A percentile compares a stretch with the other conserved stretches of the same genome.
These are phyloP conservation scores for Dendrobium huoshanense DNA, from an alignment of 106 monocot species.

Conservation along the genomic window DNA sequence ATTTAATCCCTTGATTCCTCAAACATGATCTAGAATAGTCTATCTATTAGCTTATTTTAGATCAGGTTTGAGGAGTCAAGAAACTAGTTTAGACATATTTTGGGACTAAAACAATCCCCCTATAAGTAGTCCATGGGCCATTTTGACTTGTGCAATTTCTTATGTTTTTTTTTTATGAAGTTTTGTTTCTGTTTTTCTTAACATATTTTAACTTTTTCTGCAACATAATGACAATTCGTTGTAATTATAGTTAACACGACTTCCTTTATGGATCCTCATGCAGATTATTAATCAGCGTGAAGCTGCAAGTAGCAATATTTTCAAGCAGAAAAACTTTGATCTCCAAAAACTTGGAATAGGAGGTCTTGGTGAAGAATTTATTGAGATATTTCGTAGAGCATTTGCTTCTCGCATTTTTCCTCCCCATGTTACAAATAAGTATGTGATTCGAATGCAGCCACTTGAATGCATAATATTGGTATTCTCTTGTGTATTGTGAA, in stretches of 20 bases:
- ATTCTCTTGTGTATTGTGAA: background rate
- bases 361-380: conserved; percentile 86
- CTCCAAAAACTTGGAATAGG: conserved; percentile 92
- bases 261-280: conserved; percentile 10
- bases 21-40: no score
- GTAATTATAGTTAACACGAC: background rate
- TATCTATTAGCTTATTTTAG: no score
- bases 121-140: no score
- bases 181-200: background rate
- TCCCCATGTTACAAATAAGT: conserved; percentile 85
- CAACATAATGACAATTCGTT: background rate
- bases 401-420: conserved; percentile 98
- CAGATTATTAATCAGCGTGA: conserved; percentile 7
- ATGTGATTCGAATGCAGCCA: conserved; percentile 2
- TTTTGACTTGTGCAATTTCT: background rate
- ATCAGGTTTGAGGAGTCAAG: no score
- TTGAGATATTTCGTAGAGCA: conserved; percentile 92
- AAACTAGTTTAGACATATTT: no score
- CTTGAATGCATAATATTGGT: background rate
- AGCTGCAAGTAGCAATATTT: conserved; percentile 71
- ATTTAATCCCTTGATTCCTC: no score
- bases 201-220: background rate
- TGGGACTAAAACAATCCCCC: no score
- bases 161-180: background rate
- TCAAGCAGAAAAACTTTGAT: conserved; percentile 90